A percentile compares a stretch with the other conserved stretches of the same genome.
Conservation (phyloP, 148 eudicot genomes). For the Vaccinium darrowii region DNA sequence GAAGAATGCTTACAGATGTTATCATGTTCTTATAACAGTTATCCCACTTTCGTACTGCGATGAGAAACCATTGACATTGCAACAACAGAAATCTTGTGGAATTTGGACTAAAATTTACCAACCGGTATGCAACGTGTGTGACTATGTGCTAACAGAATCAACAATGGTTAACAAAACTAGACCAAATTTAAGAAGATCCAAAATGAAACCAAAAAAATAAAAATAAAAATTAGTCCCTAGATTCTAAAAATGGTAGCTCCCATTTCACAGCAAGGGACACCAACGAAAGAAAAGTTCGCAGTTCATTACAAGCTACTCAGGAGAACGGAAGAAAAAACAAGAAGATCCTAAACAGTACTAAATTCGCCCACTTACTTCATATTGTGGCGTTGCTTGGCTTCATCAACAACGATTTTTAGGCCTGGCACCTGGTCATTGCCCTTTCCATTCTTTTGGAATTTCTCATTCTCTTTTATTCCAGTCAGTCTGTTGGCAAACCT, state of each 20-base stretch:
- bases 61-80: not conserved
- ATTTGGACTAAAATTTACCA: not conserved
- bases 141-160: not conserved
- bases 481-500: conserved; percentile 91
- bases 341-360: not conserved
- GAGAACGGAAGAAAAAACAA: not conserved
- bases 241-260: not conserved
- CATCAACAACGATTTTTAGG: conserved; percentile 66
- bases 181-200: not conserved
- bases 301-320: not conserved
- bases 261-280: not conserved
- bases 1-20: not conserved
- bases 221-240: not conserved
- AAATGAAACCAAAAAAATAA: not conserved
- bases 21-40: not conserved
- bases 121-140: not conserved
- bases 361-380: conserved; percentile 61
- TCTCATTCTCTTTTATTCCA: conserved; percentile 83
- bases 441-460: conserved; percentile 72
- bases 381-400: conserved; percentile 69
- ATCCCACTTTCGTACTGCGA: not conserved
- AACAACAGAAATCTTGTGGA: not conserved
- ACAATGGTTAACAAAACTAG: not conserved
- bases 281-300: not conserved
- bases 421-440: conserved; percentile 56